Base-by-base conservation (phyloP, 2,329 filamentous ascomycete genomes). In the Ploettnerulaceae sp. region DNA sequence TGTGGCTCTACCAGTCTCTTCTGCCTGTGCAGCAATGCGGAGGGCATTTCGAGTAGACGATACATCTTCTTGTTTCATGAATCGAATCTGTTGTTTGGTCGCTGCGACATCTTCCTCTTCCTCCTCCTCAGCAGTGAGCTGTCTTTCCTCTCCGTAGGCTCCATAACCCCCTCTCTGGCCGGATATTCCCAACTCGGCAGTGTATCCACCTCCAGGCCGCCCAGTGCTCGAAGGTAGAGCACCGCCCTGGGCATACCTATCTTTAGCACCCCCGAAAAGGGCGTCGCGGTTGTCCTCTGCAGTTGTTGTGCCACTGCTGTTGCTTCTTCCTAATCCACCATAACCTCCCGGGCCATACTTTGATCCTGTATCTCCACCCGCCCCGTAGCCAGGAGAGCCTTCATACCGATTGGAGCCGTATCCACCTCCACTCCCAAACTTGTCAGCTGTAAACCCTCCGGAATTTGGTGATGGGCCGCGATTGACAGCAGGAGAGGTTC, bases 51-150 rank as follows among this genome's bases (percentile, higher is more conserved):
- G 73, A 8, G 83, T 84, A 11, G 78, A 80, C n/a, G 77, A 71
- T 24, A 90, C 79, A 61, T 89, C 87, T 50, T 87, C 82, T 55
- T 89, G 78, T 65, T 91, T 91, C 61, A 89, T 76, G 55, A 82
- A 80, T 12, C 76, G 76, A 56, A 89, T 88, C 60, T 94, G 78
- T 56, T 82, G 74, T 65, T 89, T 89, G 14, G 84, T 81, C 0
- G 80, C 79, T 49, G 81, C 73, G 9, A 90, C 77, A 50, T 86
- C 81, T 63, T 86, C 79, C 53, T 87, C 82, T 59, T 93, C 82
- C 53, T 83, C 68, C 70, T 77, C 71, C 47, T 95, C 88, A 1
- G 82, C 88, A 0, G 88, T 95, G 55, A 95, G 70, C 64, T 95
- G 80, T 37, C 87, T 79, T 49, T 86, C 76, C 47, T 84, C 81